Percentiles rank a stretch among this genome's conserved stretches.
phyloP scores from a whole-genome alignment of 2,329 filamentous ascomycete genomes.

The Cordyceps militaris region DNA sequence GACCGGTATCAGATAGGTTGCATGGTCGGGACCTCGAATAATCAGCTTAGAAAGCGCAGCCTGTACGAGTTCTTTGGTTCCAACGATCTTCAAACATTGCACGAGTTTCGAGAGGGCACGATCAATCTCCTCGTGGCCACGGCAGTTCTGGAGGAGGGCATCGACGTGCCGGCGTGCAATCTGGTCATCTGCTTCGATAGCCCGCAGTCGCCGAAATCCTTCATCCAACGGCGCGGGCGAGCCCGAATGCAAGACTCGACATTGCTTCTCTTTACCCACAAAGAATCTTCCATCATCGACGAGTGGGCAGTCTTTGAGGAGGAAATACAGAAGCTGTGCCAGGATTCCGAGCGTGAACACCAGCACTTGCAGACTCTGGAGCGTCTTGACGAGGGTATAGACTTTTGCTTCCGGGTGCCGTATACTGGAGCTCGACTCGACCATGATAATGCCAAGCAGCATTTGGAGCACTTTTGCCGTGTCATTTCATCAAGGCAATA shows the following conservation, averaged over 20 bases:
- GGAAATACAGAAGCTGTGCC: slow-evolving; percentile 64
- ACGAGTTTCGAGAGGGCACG: slow-evolving; percentile 46
- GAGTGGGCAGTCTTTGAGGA: slow-evolving; percentile 63
- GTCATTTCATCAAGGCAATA: slow-evolving; percentile 51
- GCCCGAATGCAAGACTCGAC: slow-evolving; percentile 44
- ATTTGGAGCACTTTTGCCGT: slow-evolving; percentile 76
- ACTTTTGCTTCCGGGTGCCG: slow-evolving; percentile 29
- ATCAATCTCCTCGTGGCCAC: slow-evolving; percentile 56
- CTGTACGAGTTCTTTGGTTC: slow-evolving; percentile 32
- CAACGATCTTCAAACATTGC: slow-evolving; percentile 27
- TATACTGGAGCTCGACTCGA: slow-evolving; percentile 58
- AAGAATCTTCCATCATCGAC: slow-evolving; percentile 20
- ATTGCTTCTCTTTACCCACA: slow-evolving; percentile 40
- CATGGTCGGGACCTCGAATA: slow-evolving; percentile 48
- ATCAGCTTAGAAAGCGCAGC: slow-evolving; percentile 29
- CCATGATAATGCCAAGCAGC: slow-evolving; percentile 64
- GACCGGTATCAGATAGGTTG: slow-evolving; percentile 42
- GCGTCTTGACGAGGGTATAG: slow-evolving; percentile 24
- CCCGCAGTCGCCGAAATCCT: slow-evolving; percentile 45
- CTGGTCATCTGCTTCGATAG: slow-evolving; percentile 52
- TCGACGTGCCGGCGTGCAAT: slow-evolving; percentile 59
- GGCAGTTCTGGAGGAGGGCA: slow-evolving; percentile 59
- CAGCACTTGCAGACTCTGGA: slow-evolving; percentile 42
- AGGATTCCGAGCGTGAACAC: slow-evolving; percentile 52
- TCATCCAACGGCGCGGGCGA: slow-evolving; percentile 50